These are phyloP conservation scores for Lathyrus sativus DNA, from an alignment of 306 rosid genomes.

Conservation along the genomic window DNA sequence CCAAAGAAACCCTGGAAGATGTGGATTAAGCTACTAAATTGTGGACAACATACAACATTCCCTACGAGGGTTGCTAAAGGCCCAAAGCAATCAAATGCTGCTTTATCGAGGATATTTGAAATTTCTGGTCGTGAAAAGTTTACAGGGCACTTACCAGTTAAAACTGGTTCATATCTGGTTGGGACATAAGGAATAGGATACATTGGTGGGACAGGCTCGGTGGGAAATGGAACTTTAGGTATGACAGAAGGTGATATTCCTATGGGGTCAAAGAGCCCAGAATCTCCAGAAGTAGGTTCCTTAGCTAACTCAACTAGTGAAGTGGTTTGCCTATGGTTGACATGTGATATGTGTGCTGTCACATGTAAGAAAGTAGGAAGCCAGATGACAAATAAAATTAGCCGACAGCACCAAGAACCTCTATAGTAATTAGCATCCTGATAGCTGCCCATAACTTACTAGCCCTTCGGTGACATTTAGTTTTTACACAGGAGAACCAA, in stretches of 20 bases:
- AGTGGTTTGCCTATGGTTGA: conserved; percentile 44
- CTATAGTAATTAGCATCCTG: conserved; percentile 50
- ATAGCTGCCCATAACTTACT: conserved; percentile 74
- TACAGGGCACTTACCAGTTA: conserved; percentile 89
- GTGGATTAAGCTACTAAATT: conserved; percentile 82
- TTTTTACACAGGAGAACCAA: conserved; percentile 45
- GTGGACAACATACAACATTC: conserved; percentile 94
- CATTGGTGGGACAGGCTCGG: conserved; percentile 75
- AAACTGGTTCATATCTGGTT: conserved; percentile 74
- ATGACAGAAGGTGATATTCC: conserved; percentile 93
- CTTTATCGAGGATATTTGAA: conserved; percentile 70
- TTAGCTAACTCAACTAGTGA: conserved; percentile 58
- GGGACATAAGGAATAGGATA: conserved; percentile 86
- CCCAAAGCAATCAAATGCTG: conserved; percentile 83
- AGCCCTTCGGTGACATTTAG: conserved; percentile 77
- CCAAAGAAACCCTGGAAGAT: conserved; percentile 83
- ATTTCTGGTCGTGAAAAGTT: conserved; percentile 72
- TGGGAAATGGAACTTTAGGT: conserved; percentile 74
- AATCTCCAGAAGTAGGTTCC: conserved; percentile 59
- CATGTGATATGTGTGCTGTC: conserved; percentile 50
- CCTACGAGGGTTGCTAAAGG: conserved; percentile 87
- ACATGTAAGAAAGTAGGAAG: conserved; percentile 65
- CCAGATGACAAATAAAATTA: conserved; percentile 70
- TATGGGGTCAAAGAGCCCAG: conserved; percentile 78
- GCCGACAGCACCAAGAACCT: conserved; percentile 64